A percentile compares a stretch with the other conserved stretches of the same genome.
phyloP scores from a whole-genome alignment of 768 basidiomycete genomes.

The Lactifluus pinguis region DNA sequence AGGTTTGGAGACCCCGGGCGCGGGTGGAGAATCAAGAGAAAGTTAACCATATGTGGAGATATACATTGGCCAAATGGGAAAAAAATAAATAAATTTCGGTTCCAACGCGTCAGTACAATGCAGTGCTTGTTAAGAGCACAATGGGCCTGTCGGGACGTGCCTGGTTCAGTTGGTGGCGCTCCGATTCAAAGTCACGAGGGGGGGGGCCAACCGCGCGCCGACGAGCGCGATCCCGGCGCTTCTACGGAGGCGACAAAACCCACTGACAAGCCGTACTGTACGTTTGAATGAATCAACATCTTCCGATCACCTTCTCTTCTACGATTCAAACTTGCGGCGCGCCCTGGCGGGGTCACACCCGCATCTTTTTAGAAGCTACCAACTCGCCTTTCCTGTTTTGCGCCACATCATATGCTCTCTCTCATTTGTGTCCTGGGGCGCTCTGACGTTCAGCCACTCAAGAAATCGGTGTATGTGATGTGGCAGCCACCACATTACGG shows the following conservation, averaged over 20 bases:
- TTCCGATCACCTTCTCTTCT: slow-evolving; percentile 1
- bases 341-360: neutral
- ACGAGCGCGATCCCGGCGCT: slow-evolving; percentile 4
- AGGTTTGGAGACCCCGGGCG: slow-evolving; percentile 9
- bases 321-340: neutral
- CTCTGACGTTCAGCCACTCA: neutral
- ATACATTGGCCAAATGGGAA: neutral
- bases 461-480: neutral
- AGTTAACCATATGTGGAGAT: slow-evolving; percentile 15
- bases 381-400: neutral
- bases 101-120: neutral
- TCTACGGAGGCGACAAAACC: neutral
- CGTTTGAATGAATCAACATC: neutral
- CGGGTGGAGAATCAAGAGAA: slow-evolving; percentile 4
- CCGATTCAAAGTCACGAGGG: slow-evolving; percentile 4
- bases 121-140: slow-evolving; percentile 1
- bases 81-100: neutral
- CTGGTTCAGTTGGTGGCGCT: slow-evolving; percentile 5
- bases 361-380: slow-evolving; percentile 7
- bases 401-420: slow-evolving; percentile 14
- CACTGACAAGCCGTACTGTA: neutral
- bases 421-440: neutral
- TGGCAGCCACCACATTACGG: neutral
- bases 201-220: neutral
- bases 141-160: neutral